Evolutionary conservation across 352 stramenopile genomes (phyloP), one percentile per base, ranked within the genome.

Genomic region (Phytopythium litorale): DNA sequence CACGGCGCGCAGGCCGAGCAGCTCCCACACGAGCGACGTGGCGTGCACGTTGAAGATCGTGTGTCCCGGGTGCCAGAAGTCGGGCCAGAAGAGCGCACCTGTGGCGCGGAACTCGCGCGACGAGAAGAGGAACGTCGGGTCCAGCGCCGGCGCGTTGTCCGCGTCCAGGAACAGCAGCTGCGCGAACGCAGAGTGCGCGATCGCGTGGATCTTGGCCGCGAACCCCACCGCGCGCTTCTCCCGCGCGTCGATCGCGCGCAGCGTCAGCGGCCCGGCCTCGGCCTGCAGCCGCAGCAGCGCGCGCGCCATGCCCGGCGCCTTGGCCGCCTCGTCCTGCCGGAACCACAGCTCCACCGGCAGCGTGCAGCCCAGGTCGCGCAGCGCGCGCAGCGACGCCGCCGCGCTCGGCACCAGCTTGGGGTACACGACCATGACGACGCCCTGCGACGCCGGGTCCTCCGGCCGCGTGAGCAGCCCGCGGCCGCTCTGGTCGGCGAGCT

Each of bases 281-380:
- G 37, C 35, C 53, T 65, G 21, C 37, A 83, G 38, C 28, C 59
- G 6, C 32, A 78, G 7, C 19, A 76, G 15, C 5, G 50, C 0
- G 51, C 57, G 66, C 16, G 73, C 43, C 12, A 59, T 55, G 0
- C 64, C 49, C 1, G 66, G 56, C 21, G 72, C 75, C 6, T 38
- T 49, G 23, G 73, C 66, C 40, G 83, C 48, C 53, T 89, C 77
- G 3, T 64, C 70, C 21, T 61, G 60, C 28, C 78, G 59, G 60
- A 82, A 89, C 81, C 81, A 91, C 16, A 91, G 63, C 57, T 91
- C 81, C 37, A 91, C 74, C 4, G 79, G 76, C 23, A 91, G 58
- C 12, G 56, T 52, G 57, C 77, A 91, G 33, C 70, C 68, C 32
- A 79, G 55, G 1, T 53, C 49, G 4, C 77, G 72, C 55, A 89